Evolutionary conservation across 2,329 filamentous ascomycete species (phyloP).

Genomic region (Monilinia vaccinii-corymbosi): DNA sequence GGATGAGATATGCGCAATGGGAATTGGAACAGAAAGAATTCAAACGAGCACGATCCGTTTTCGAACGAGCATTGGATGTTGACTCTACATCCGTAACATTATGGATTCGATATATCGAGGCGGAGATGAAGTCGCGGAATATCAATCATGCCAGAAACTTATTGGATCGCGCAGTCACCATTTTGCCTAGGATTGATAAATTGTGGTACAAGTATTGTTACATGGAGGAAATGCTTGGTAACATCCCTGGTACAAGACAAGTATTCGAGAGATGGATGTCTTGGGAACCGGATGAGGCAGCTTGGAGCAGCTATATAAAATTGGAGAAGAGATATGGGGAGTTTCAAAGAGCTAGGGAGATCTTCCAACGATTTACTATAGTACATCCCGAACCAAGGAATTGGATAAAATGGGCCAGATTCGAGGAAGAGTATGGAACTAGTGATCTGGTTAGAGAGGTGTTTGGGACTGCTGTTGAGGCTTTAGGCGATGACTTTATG

Average conservation of each 20-base stretch:
- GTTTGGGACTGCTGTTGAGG: conserved; percentile 79
- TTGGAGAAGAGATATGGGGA: conserved; percentile 92
- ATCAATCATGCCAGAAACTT: conserved; percentile 96
- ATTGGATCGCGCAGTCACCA: conserved; percentile 87
- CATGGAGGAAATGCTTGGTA: conserved; percentile 96
- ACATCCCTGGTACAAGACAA: conserved; percentile 82
- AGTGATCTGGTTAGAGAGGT: conserved; percentile 88
- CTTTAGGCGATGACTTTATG: conserved; percentile 87
- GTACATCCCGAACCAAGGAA: conserved; percentile 92
- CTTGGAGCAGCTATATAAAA: conserved; percentile 95
- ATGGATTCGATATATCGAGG: conserved; percentile 90
- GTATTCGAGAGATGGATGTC: conserved; percentile 98
- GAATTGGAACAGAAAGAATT: conserved; percentile 98
- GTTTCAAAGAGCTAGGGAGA: conserved; percentile 78
- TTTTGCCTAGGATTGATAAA: conserved; percentile 86
- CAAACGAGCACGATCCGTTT: conserved; percentile 80
- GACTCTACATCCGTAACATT: conserved; percentile 78
- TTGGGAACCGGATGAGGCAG: conserved; percentile 94
- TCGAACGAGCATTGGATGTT: conserved; percentile 89
- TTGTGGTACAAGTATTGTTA: conserved; percentile 99
- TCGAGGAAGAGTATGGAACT: conserved; percentile 92
- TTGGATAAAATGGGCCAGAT: conserved; percentile 98
- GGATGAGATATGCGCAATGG: conserved; percentile 96
- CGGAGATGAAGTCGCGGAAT: conserved; percentile 90
- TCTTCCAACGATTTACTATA: conserved; percentile 83